A percentile compares a stretch with the other conserved stretches of the same genome.
Evolutionary conservation across 768 basidiomycete genomes (phyloP).

Genomic region (Russula foetens): DNA sequence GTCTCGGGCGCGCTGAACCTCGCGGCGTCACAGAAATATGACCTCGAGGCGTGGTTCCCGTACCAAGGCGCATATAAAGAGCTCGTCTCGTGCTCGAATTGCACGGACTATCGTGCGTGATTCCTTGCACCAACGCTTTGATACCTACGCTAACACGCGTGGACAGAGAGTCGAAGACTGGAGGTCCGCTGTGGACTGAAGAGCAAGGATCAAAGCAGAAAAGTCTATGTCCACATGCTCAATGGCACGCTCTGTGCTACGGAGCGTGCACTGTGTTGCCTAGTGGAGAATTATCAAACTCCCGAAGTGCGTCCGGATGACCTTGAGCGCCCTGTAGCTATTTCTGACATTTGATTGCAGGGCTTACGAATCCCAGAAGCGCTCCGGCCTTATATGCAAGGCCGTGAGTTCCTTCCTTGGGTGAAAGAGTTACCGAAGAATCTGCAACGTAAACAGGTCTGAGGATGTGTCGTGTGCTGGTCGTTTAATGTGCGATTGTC

Average conservation of each 20-base stretch:
- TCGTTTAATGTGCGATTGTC: conserved; percentile 5
- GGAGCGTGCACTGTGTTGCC: conserved; percentile 90
- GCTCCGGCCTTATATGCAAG: conserved; percentile 92
- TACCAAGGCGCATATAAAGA: conserved; percentile 97
- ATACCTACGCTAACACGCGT: not conserved
- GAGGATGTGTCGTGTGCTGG: conserved; percentile 6
- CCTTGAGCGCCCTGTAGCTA: not conserved
- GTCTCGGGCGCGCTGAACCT: conserved; percentile 96
- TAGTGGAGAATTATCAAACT: conserved; percentile 99
- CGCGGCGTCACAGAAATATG: conserved; percentile 95
- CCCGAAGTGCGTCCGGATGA: conserved; percentile 57
- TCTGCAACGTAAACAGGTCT: conserved; percentile 63
- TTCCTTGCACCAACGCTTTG: not conserved
- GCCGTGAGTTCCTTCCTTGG: conserved; percentile 82
- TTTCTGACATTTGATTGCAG: conserved; percentile 34
- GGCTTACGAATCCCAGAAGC: conserved; percentile 87
- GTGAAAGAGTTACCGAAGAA: conserved; percentile 75
- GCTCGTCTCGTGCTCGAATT: conserved; percentile 95
- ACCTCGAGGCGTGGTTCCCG: conserved; percentile 99
- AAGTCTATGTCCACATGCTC: conserved; percentile 97
- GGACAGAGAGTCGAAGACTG: conserved; percentile 78
- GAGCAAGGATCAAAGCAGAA: conserved; percentile 80
- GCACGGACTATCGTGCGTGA: conserved; percentile 94
- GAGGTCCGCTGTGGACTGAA: conserved; percentile 94
- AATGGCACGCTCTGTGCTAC: conserved; percentile 98